Percentiles rank a stretch among this genome's conserved stretches.
Conservation (phyloP, 345 rosid genomes). For the Viola odorata region DNA sequence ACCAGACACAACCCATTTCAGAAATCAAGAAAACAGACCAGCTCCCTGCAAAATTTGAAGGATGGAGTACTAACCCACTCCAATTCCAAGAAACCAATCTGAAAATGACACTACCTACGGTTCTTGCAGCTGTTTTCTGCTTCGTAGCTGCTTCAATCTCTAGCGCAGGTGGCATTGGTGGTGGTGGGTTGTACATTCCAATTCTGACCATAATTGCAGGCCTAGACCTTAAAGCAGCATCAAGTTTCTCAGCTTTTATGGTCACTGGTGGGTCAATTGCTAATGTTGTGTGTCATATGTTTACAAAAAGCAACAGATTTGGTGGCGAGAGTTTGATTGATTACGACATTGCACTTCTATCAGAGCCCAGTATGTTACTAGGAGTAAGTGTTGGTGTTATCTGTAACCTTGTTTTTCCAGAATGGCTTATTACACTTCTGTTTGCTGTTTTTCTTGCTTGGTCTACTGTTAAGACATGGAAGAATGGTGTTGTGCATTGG, state of each 20-base stretch:
- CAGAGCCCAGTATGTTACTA: slow-evolving; percentile 80
- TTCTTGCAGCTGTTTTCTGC: slow-evolving; percentile 49
- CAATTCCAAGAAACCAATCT: slow-evolving; percentile 27
- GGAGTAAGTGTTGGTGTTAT: slow-evolving; percentile 86
- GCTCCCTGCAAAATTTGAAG: slow-evolving; percentile 21
- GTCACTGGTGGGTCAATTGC: slow-evolving; percentile 86
- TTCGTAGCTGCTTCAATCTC: slow-evolving; percentile 72
- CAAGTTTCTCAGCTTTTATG: slow-evolving; percentile 85
- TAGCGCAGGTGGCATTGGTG: slow-evolving; percentile 92
- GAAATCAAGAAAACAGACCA: slow-evolving; percentile 10
- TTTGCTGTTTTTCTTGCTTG: slow-evolving; percentile 71
- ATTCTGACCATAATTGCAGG: slow-evolving; percentile 63
- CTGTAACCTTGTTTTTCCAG: slow-evolving; percentile 69
- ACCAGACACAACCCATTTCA: slow-evolving; percentile 18
- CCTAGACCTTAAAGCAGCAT: slow-evolving; percentile 71
- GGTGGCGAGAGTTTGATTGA: slow-evolving; percentile 49
- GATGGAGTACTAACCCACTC: slow-evolving; percentile 31
- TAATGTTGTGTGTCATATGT: slow-evolving; percentile 51
- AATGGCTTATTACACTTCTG: slow-evolving; percentile 71
- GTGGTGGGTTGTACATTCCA: slow-evolving; percentile 83
- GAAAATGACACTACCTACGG: slow-evolving; percentile 31
- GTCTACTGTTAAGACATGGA: slow-evolving; percentile 73
- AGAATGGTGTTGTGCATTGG: slow-evolving; percentile 57
- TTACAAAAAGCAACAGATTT: slow-evolving; percentile 31
- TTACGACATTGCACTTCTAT: slow-evolving; percentile 64